phyloP scores from a whole-genome alignment of 164 flowering plant genomes.

The Chimonanthus praecox region DNA sequence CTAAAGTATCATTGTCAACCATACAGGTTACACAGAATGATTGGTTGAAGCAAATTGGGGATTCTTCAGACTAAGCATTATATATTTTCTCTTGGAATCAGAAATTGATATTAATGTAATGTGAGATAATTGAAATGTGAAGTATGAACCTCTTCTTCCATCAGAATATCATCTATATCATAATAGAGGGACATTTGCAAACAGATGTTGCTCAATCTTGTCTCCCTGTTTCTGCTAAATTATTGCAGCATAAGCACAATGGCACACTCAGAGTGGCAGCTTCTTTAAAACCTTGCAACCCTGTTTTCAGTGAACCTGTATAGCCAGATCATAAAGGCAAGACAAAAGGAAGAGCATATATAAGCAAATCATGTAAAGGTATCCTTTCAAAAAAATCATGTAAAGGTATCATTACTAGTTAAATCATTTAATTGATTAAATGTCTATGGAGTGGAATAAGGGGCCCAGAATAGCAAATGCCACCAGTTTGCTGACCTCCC shows the following conservation, averaged over 20 bases:
- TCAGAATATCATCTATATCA: slow-evolving; percentile 68
- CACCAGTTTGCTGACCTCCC: background rate
- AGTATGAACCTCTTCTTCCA: slow-evolving; percentile 66
- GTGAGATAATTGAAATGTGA: background rate
- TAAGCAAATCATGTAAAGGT: background rate
- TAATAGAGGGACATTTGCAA: slow-evolving; percentile 58
- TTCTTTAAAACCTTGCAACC: background rate
- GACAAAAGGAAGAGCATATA: background rate
- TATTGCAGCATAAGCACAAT: background rate
- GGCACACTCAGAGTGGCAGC: background rate
- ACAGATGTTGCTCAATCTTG: background rate
- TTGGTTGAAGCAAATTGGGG: background rate
- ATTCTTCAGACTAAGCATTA: background rate
- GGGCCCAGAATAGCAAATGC: background rate
- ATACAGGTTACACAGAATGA: background rate
- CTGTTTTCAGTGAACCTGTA: background rate
- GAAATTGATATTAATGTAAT: background rate
- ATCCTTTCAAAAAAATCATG: background rate
- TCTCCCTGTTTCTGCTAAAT: background rate
- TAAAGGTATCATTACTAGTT: background rate
- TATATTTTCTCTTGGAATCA: background rate
- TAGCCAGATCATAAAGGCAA: background rate
- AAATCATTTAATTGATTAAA: background rate
- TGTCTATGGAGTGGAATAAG: background rate
- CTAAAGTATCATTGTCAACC: no score